Evolutionary conservation across 2,329 filamentous ascomycete species (phyloP), one percentile per base, ranked within the genome.

Genomic region (Ophiocordyceps unilateralis): DNA sequence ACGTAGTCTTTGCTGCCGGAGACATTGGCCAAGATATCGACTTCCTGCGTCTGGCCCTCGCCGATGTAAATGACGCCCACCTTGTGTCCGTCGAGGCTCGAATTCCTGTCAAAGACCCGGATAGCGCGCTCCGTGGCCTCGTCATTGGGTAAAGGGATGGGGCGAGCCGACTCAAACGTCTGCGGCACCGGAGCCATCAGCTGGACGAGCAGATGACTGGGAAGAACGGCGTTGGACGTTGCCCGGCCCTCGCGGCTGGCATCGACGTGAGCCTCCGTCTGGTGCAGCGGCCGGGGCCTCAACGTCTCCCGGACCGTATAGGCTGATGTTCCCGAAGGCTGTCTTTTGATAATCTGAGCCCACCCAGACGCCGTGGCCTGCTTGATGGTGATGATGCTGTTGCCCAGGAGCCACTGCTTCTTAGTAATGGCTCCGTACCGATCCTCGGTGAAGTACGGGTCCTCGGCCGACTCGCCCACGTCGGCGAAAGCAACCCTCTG

Each of bases 1-100:
- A 85, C 78, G 54, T 95, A 98, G 54, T 94, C 88, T 39, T 78
- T 75, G 49, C 86, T 93, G 22, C 91, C 91, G 24, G 77, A 79
- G 4, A 83, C 77, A 50, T 98, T 98, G 52, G 82, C 74, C 23
- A 98, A 70, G 30, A 96, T 94, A 44, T 93, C 85, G 1, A 70
- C 66, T 58, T 96, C 91, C 1, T 78, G 64, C 1, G 75, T 85
- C 61, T 98, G 91, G 7, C 82, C 81, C 52, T 93, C 81, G 43
- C 83, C 87, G 48, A 96, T 81, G 59, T 95, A 98, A 36, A 98
- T 79, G 20, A 98, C 82, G 15, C 91, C 91, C 37, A 94, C 82
- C 61, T 94, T 95, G 68, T 96, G 87, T 7, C 87, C 87, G 59
- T 98, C 91, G 5, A 98, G 81, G 9, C 86, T 88, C 32, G 89